Evolutionary conservation across 371 early-diverging fungal species (phyloP), one percentile per base, ranked within the genome.

Genomic region (Mortierella sp.): DNA sequence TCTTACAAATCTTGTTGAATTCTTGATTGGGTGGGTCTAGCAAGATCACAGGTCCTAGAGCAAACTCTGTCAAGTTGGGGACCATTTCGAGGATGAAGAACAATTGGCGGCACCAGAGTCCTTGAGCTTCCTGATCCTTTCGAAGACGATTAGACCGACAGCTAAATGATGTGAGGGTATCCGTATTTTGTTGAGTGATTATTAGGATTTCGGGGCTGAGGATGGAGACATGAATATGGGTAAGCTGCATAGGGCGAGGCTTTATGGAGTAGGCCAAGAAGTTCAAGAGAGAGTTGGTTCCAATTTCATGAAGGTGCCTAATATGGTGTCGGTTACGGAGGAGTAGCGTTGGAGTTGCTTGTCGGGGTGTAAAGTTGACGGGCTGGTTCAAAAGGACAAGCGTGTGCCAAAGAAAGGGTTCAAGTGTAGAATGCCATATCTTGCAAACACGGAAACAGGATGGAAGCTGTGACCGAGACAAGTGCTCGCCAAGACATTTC

Each of bases 261-360:
- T 13, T 1, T 4, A 61, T 54, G 0, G 72, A 71, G 22, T 65
- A 71, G 23, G 61, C 72, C 1, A 71, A 29, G 32, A 65, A 65
- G 37, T 71, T 60, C 22, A 71, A 8, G 31, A 71, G 32, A 3
- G 72, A 71, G n/a, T 71, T 71, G 55, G 60, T 34, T 4, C 72
- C 72, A 42, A 54, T 61, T 22, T 71, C 61, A 22, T 34, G 23
- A 1, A 71, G 37, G 47, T 61, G 72, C 0, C 72, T 59, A 34
- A 71, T 65, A 60, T 71, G 72, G 35, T 71, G 72, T 10, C 65
- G 59, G 45, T 71, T 64, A 3, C 61, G 43, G 47, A 71, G 72
- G 23, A 64, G 60, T 17, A 71, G 47, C 0, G 72, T 60, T 2
- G 72, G 72, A 0, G 66, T 60, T 15, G 72, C 45, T 29, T 71